Evolutionary conservation across 139 green algal species (phyloP).

Genomic region (Axilococcus clingmanii): DNA sequence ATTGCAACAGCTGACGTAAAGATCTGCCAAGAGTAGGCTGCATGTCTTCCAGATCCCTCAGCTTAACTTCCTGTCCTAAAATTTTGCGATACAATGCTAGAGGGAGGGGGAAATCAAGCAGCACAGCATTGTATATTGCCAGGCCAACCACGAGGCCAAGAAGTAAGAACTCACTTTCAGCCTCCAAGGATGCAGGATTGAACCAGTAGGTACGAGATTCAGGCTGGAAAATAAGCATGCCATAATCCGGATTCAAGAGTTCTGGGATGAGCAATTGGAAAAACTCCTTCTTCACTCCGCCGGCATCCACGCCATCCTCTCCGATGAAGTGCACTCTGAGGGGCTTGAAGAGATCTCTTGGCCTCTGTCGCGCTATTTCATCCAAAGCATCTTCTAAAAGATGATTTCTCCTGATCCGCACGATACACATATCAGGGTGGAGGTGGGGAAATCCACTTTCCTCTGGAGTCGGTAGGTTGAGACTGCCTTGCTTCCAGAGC

Average conservation of each 20-base stretch:
- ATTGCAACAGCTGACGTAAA: slow-evolving; percentile 62
- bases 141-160: slow-evolving; percentile 81
- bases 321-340: slow-evolving; percentile 92
- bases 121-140: slow-evolving; percentile 89
- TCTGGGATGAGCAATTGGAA: slow-evolving; percentile 85
- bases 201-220: slow-evolving; percentile 84
- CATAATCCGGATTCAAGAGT: slow-evolving; percentile 80
- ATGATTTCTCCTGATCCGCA: slow-evolving; percentile 74
- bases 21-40: slow-evolving; percentile 61
- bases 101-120: slow-evolving; percentile 84
- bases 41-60: slow-evolving; percentile 83
- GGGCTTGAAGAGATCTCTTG: slow-evolving; percentile 84
- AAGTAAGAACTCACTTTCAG: slow-evolving; percentile 69
- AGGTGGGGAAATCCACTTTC: slow-evolving; percentile 48
- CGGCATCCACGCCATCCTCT: slow-evolving; percentile 88
- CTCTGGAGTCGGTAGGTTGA: slow-evolving; percentile 47
- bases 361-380: slow-evolving; percentile 70
- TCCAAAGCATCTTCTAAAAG: slow-evolving; percentile 79
- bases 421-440: slow-evolving; percentile 86
- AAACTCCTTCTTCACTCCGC: slow-evolving; percentile 90
- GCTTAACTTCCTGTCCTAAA: slow-evolving; percentile 50
- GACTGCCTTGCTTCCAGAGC: slow-evolving; percentile 35
- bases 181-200: slow-evolving; percentile 48
- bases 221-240: slow-evolving; percentile 68
- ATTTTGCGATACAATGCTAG: slow-evolving; percentile 87